Conservation (phyloP, 345 rosid species). For the Syzygium aqueum region DNA sequence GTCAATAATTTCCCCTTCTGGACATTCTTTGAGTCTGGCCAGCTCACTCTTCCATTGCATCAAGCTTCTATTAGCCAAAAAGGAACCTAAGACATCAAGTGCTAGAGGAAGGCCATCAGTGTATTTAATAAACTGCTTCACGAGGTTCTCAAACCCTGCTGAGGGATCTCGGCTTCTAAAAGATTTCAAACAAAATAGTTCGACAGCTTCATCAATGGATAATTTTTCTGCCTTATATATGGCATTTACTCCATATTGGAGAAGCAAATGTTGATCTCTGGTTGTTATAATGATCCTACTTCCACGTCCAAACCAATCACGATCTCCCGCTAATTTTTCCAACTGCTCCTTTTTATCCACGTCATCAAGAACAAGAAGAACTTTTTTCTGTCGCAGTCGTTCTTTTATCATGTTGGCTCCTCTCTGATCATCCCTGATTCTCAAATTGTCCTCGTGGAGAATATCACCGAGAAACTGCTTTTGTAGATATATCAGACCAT, state of each 20-base stretch:
- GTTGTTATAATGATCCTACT: conserved; percentile 12
- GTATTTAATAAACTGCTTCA: not conserved
- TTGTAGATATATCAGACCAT: not conserved
- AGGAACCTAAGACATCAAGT: not conserved
- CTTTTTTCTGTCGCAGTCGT: not conserved
- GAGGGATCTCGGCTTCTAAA: not conserved
- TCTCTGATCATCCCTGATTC: not conserved
- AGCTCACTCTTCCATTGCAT: not conserved
- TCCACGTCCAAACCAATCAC: conserved; percentile 5
- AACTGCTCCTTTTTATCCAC: not conserved
- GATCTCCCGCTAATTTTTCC: not conserved
- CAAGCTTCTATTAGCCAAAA: not conserved
- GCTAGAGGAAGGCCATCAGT: not conserved
- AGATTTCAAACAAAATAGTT: not conserved
- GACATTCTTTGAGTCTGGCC: not conserved
- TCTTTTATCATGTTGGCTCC: not conserved
- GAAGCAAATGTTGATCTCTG: not conserved
- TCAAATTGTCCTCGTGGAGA: not conserved
- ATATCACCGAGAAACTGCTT: not conserved
- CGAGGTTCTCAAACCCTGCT: not conserved
- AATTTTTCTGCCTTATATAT: not conserved
- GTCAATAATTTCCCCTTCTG: not conserved
- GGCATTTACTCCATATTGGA: not conserved
- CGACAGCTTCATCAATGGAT: not conserved
- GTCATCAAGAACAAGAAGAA: not conserved